Evolutionary conservation across 176 grass and related monocot species (phyloP).

Genomic region (barley (Hordeum vulgare)): MorexV3_pseudomolecules_assembly NC_058522.1:80739561-80740060

Average conservation of each 20-base stretch:
- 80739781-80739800: not conserved
- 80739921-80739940: constrained; percentile 78
- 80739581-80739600: constrained; percentile 85
- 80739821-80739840: constrained; percentile 39
- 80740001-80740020: not conserved
- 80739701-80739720: constrained; percentile 32
- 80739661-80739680: constrained; percentile 29
- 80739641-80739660: not conserved
- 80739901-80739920: constrained; percentile 86
- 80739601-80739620: constrained; percentile 36
- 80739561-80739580: not conserved
- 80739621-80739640: constrained; percentile 35
- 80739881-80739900: constrained; percentile 90
- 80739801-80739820: constrained; percentile 8
- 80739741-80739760: not conserved
- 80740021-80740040: not conserved
- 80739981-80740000: not conserved
- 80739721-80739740: not conserved
- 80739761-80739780: not conserved
- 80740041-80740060: constrained; percentile 42
- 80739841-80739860: constrained; percentile 72
- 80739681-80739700: constrained; percentile 24
- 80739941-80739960: constrained; percentile 52
- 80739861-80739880: constrained; percentile 84
- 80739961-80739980: not conserved